Base-by-base conservation (phyloP, 2,329 filamentous ascomycete genomes). In the Cadophora malorum region DNA sequence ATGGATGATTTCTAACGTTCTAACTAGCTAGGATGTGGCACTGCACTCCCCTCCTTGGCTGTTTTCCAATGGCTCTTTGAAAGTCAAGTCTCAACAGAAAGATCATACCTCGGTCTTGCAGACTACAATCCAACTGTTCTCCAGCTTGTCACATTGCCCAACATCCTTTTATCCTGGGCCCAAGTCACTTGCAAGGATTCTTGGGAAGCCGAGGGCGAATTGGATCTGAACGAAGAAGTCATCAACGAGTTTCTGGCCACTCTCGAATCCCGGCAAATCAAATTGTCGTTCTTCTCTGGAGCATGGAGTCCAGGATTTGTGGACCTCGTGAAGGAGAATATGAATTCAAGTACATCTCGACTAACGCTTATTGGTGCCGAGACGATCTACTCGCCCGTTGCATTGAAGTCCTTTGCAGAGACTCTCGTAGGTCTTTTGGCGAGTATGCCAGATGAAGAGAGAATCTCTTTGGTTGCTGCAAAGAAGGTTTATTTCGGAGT, bases 81-180 rank as follows among this genome's bases (percentile, higher is more conserved):
- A 71, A 56, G 33, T 25, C 78, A 79, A 38, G 21, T 58, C 14
- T 47, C 53, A 31, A 33, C 55, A 8, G 25, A 9, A 7, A 16
- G 45, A 8, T 35, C 52, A 8, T n/a, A 38, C 55, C 58, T 38
- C 33, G 86, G 88, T 21, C 80, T 95, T 28, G 89, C 91, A 63
- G 92, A 96, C 80, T 96, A 94, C 81, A 96, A 96, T 76, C 88
- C 88, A 47, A 86, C 89, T 3, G 92, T 96, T 14, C 83, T 96
- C 63, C 86, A 91, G 67, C 86, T 95, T 16, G 91, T 94, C 70
- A 95, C 92, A 0, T 78, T 96, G 41, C 92, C 92, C 64, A 96
- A 96, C 79, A 81, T 95, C 53, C 78, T 96, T 49, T 83, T 96
- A 38, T 85, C 87, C 5, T 96, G 90, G 88, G 77, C 75, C 8